Percentiles rank a stretch among this genome's conserved stretches.
These are phyloP conservation scores for Phytophthora pistaciae DNA, from an alignment of 352 stramenopile species.

Conservation along the genomic window DNA sequence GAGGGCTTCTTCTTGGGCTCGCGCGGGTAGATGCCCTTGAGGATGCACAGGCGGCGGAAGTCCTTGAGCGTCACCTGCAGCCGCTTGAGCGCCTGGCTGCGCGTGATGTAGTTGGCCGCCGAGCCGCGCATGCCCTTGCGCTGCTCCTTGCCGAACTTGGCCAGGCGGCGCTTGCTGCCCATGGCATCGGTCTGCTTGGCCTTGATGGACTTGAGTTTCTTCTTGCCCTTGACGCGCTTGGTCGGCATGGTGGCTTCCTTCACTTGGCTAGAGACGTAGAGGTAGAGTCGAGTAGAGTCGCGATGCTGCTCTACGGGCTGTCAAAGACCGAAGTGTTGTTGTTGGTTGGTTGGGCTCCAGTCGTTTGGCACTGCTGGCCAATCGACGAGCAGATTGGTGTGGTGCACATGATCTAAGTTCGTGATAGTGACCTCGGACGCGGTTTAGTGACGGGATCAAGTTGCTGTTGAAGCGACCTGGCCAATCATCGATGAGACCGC, in stretches of 20 bases:
- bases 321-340: neutral
- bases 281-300: neutral
- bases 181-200: slow-evolving; percentile 87
- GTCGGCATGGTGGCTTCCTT: slow-evolving; percentile 68
- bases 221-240: slow-evolving; percentile 91
- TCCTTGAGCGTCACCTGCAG: slow-evolving; percentile 98
- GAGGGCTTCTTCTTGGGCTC: slow-evolving; percentile 95
- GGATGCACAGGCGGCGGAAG: slow-evolving; percentile 98
- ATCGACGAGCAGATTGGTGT: neutral
- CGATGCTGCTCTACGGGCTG: neutral
- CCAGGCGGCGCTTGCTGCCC: slow-evolving; percentile 82
- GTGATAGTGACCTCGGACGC: neutral
- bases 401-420: no score
- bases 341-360: slow-evolving; percentile 10
- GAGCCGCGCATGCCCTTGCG: slow-evolving; percentile 82
- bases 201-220: slow-evolving; percentile 93
- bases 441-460: neutral
- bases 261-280: neutral
- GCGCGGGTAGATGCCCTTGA: slow-evolving; percentile 99
- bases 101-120: slow-evolving; percentile 96
- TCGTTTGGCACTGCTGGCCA: slow-evolving; percentile 14
- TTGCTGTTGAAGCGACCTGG: neutral
- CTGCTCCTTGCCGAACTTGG: slow-evolving; percentile 90
- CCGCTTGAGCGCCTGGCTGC: slow-evolving; percentile 94
- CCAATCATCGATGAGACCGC: neutral